Percentiles rank a stretch among this genome's conserved stretches.
Evolutionary conservation across 352 stramenopile genomes (phyloP).

Genomic region (Ophiocytium majus): DNA sequence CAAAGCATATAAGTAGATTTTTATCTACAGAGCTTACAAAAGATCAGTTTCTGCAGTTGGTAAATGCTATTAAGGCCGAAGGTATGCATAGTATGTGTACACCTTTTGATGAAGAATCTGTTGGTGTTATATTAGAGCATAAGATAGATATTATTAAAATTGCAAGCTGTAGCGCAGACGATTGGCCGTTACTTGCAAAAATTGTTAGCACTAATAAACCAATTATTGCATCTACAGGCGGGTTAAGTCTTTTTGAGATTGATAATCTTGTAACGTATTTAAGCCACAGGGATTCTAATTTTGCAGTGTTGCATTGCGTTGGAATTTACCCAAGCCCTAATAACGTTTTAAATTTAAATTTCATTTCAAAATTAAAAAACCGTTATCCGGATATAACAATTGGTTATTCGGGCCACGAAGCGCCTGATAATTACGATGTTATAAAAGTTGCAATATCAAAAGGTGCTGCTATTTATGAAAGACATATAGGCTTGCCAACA

Average conservation of each 20-base stretch:
- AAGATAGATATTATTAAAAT: background rate
- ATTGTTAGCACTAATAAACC: background rate
- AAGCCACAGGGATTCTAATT: background rate
- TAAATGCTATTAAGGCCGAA: background rate
- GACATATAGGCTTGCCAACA: background rate
- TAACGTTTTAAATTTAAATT: background rate
- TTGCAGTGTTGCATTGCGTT: background rate
- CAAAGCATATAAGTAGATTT: background rate
- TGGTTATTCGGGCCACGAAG: background rate
- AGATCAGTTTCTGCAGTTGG: background rate
- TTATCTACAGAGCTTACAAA: background rate
- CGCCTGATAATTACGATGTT: background rate
- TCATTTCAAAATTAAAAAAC: background rate
- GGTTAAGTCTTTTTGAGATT: background rate
- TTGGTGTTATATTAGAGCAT: background rate
- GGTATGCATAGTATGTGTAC: background rate
- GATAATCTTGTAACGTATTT: background rate
- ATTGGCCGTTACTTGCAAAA: background rate
- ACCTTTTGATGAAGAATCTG: constrained; percentile 5
- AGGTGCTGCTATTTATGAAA: background rate
- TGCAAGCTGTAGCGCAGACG: constrained; percentile 1
- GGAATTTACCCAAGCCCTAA: background rate
- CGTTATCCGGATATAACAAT: constrained; percentile 8
- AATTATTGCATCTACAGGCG: background rate
- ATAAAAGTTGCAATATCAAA: background rate